Evolutionary conservation across 352 stramenopile genomes (phyloP), one percentile per base, ranked within the genome.

Genomic region (Phytophthora parvispora): DNA sequence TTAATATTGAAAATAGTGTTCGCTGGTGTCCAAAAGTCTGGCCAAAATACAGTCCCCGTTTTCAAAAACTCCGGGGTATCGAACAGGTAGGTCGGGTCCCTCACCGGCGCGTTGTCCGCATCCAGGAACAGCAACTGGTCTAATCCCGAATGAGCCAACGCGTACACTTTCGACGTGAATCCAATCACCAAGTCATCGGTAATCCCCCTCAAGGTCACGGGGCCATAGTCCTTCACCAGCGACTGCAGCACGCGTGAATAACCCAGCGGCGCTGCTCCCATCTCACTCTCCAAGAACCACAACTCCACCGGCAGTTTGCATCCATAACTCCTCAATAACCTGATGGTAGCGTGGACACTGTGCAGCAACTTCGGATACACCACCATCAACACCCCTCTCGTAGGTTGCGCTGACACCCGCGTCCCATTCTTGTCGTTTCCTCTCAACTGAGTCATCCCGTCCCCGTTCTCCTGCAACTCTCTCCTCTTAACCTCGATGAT

Each of bases 1-100:
- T 90, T 80, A 3, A 95, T 74, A 28, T 93, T 92, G 70, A 93
- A 94, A 20, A 78, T 79, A 5, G 83, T 93, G 42, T 77, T 84
- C n/a, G 67, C 48, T 22, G 84, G 84, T 0, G 78, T 85, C 87
- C 87, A 95, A 57, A 93, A 95, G 53, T 95, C 87, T 1, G 87
- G 87, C 87, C 87, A 95, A 68, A 95, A 95, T 9, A 95, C 52
- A 2, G 87, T 74, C 15, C 87, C 87, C 9, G 60, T 75, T 25
- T 66, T 59, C 2, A 60, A 27, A 65, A 93, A 95, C 71, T 90
- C 82, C 2, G 75, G 72, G 16, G 79, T 69, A 25, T 91, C 77
- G 54, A 95, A 95, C 6, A 95, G 62, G 68, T 93, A 95, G 56
- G 87, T 95, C 56, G 87, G 87, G 61, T 95, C 86, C 18, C 78